Conservation (phyloP, 768 basidiomycete genomes). For the Tylopilus cervinicoccineus region DNA sequence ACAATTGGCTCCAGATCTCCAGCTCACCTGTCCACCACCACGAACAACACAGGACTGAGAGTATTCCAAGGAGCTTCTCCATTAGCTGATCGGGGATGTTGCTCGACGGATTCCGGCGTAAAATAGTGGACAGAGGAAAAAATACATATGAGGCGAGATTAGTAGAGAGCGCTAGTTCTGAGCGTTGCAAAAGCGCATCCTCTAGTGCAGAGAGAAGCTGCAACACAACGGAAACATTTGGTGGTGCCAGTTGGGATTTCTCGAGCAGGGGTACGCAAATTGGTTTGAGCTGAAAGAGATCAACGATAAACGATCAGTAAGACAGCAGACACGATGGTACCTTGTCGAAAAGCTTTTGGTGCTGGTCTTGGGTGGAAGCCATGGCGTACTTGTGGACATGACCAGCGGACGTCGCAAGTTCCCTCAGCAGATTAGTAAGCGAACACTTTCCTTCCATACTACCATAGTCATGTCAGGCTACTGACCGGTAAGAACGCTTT, state of each 20-base stretch:
- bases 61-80: constrained; percentile 62
- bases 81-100: constrained; percentile 77
- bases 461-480: neutral
- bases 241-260: constrained; percentile 58
- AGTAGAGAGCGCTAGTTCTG: constrained; percentile 42
- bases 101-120: constrained; percentile 67
- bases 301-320: neutral
- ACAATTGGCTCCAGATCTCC: constrained; percentile 78
- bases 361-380: constrained; percentile 18
- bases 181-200: constrained; percentile 41
- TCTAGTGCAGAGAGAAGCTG: constrained; percentile 54
- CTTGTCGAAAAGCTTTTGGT: constrained; percentile 36
- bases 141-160: constrained; percentile 79
- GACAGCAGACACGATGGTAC: constrained; percentile 22
- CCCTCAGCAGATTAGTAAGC: no score
- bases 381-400: no score
- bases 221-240: constrained; percentile 44
- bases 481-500: neutral
- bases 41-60: constrained; percentile 56
- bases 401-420: neutral
- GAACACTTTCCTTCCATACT: neutral
- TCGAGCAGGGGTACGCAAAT: constrained; percentile 81
- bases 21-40: constrained; percentile 86
- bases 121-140: constrained; percentile 81
- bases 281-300: constrained; percentile 48